Percentiles rank a stretch among this genome's conserved stretches.
Conservation (phyloP, 139 green algal species). For the Coccomyxa sp. region DNA sequence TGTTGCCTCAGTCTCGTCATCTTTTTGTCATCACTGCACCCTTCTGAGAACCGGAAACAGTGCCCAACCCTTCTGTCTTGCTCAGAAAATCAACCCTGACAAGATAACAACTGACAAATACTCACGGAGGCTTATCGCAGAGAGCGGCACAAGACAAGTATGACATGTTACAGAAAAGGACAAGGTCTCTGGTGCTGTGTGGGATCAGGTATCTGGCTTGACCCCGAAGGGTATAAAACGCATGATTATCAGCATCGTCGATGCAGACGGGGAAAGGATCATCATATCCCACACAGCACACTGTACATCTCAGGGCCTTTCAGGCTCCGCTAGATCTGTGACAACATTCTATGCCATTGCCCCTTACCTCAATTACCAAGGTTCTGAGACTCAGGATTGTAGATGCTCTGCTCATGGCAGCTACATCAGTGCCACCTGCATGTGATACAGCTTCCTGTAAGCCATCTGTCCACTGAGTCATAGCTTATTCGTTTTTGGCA, state of each 20-base stretch:
- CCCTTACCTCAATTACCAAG: too few species aligned
- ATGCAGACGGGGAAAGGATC: conserved; percentile 48
- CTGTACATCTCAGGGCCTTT: background rate
- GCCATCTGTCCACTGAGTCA: too few species aligned
- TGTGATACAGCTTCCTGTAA: too few species aligned
- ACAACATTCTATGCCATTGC: too few species aligned
- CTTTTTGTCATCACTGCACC: conserved; percentile 19
- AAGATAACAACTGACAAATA: background rate
- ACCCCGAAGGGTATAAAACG: conserved; percentile 10
- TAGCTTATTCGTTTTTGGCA: too few species aligned
- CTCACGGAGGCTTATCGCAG: too few species aligned
- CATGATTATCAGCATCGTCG: conserved; percentile 35
- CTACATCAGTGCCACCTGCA: too few species aligned
- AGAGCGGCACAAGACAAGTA: too few species aligned
- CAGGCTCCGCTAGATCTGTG: too few species aligned
- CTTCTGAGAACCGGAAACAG: background rate
- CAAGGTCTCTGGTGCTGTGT: background rate
- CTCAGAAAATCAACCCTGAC: background rate
- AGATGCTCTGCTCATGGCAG: too few species aligned
- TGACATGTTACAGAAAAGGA: background rate
- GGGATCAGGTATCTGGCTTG: conserved; percentile 30
- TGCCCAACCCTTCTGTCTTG: background rate
- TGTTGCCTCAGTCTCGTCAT: conserved; percentile 34
- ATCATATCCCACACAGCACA: conserved; percentile 25
- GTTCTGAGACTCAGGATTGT: too few species aligned